Percentiles rank a stretch among this genome's conserved stretches.
phyloP scores from a whole-genome alignment of 2,329 filamentous ascomycete genomes.

The Alternaria metachromatica region DNA sequence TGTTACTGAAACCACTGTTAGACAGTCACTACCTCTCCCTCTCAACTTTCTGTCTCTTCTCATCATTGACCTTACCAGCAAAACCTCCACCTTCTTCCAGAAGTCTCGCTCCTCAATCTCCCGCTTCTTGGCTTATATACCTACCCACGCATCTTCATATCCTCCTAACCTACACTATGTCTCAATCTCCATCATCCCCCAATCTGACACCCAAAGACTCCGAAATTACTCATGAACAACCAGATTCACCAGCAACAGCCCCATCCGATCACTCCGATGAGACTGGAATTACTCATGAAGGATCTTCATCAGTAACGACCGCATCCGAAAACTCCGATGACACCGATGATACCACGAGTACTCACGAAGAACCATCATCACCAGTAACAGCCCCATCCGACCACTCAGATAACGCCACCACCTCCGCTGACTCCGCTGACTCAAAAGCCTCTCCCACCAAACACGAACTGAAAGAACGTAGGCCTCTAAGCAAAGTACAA shows the following conservation, averaged over 20 bases:
- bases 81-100: neutral
- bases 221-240: neutral
- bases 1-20: neutral
- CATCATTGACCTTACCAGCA: neutral
- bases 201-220: neutral
- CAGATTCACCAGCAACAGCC: neutral
- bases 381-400: neutral
- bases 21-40: neutral
- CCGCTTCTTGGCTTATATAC: neutral
- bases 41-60: neutral
- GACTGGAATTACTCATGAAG: neutral
- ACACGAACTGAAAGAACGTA: neutral
- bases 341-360: neutral
- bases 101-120: fast-evolving
- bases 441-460: neutral
- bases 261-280: neutral
- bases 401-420: neutral
- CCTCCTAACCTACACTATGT: neutral
- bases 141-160: neutral
- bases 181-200: fast-evolving
- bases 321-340: neutral
- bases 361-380: neutral
- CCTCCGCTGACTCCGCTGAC: neutral
- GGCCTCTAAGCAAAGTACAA: neutral
- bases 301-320: neutral